phyloP scores from a whole-genome alignment of 805 yeast species.

The Candida wancherniae region DNA sequence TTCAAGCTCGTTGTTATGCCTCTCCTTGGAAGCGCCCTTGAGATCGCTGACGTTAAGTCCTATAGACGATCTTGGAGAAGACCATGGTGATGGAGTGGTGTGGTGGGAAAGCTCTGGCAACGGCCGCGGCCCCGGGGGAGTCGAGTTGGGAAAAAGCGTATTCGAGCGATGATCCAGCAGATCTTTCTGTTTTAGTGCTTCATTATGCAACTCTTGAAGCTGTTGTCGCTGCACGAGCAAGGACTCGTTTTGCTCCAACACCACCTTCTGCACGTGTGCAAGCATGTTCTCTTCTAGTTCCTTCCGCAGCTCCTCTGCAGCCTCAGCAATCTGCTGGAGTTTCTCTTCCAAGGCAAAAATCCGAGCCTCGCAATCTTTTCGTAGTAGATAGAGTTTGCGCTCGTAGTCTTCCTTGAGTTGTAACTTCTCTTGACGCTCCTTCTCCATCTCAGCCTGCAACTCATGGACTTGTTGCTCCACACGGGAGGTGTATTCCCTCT shows the following conservation, averaged over 20 bases:
- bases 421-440: neutral
- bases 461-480: conserved; percentile 2
- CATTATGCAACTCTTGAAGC: too few species aligned
- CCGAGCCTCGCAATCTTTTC: conserved; percentile 8
- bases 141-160: too few species aligned
- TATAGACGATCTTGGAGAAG: too few species aligned
- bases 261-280: conserved; percentile 1
- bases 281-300: neutral
- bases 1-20: too few species aligned
- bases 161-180: too few species aligned
- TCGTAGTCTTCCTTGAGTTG: conserved; percentile 6
- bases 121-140: too few species aligned
- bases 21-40: too few species aligned
- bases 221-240: conserved; percentile 1
- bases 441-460: conserved; percentile 3
- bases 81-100: too few species aligned
- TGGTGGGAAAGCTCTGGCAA: too few species aligned
- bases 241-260: conserved; percentile 2
- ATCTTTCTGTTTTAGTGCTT: too few species aligned
- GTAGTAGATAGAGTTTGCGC: conserved; percentile 8
- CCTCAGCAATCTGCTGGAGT: conserved; percentile 1
- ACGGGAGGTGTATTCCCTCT: conserved; percentile 2
- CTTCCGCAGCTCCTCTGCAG: too few species aligned
- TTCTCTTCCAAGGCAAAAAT: conserved; percentile 3
- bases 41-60: too few species aligned